Evolutionary conservation across 169 alveolate genomes (phyloP), one percentile per base, ranked within the genome.

Genomic region (Eimeria zaria): DNA sequence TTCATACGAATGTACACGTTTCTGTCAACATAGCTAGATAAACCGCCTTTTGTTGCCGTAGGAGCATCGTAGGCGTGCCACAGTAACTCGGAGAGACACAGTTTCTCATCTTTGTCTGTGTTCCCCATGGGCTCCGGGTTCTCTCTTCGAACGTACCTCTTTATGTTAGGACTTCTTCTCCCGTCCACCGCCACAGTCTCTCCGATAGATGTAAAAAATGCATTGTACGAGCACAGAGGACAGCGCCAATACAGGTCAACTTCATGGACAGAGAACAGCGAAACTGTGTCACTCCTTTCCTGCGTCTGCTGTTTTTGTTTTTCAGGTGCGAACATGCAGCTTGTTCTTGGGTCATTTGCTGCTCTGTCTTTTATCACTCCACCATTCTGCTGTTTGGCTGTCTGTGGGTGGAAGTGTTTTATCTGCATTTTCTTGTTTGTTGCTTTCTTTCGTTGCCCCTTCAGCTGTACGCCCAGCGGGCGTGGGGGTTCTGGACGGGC

Each of bases 321-420:
- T 62, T 62, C 81, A 91, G 96, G 96, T 91, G 30, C 90, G 96
- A 16, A 58, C 96, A 9, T 64, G 67, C n/a, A 48, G 96, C 36
- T 51, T 60, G 80, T 36, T 91, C 18, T 22, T 91, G 27, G 96
- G 96, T 24, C 96, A 91, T 20, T 64, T 91, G 89, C 89, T 91
- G 44, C 53, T 91, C 24, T 73, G 80, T 16, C 64, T 55, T 39
- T 55, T 91, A 39, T 62, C 90, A 16, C 96, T 89, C 22, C 55
- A 58, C 12, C 80, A 74, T 18, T 30, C 67, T 51, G 60, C 62
- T 46, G 58, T 76, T 51, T 85, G 53, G 24, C 22, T 80, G 78
- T 55, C 90, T 18, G 83, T 74, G 18, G 96, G 64, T 30, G 90
- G 81, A 55, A 74, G 89, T 22, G 62, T 74, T 30, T 9, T 85